phyloP scores from a whole-genome alignment of 306 rosid species.

The Cajanus cajan region DNA sequence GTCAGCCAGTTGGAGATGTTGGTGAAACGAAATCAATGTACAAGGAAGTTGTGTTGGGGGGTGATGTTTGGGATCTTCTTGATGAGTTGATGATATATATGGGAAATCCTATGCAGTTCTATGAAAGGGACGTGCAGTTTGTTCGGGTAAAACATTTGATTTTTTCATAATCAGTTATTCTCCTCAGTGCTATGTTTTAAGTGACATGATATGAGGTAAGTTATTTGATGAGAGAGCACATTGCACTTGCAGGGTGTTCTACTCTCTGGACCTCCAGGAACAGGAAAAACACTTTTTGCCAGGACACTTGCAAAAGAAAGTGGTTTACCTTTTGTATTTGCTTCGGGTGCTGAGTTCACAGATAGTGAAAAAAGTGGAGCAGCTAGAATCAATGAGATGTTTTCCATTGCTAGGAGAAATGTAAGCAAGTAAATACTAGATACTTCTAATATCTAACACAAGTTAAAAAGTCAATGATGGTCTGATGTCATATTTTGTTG shows the following conservation, averaged over 20 bases:
- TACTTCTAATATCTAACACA: constrained; percentile 20
- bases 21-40: constrained; percentile 84
- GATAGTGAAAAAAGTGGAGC: constrained; percentile 97
- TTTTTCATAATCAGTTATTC: constrained; percentile 10
- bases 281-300: constrained; percentile 97
- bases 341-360: constrained; percentile 98
- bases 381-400: constrained; percentile 88
- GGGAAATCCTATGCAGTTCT: constrained; percentile 98
- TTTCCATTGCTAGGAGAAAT: constrained; percentile 89
- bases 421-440: constrained; percentile 47
- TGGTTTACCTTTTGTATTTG: constrained; percentile 94
- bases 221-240: constrained; percentile 31
- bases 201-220: constrained; percentile 6
- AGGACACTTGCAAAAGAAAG: constrained; percentile 90
- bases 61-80: constrained; percentile 99
- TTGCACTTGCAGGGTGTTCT: constrained; percentile 88
- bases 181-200: constrained; percentile 23
- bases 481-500: constrained; percentile 11
- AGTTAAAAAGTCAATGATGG: constrained; percentile 12
- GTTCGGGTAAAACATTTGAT: constrained; percentile 70
- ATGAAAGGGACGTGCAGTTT: constrained; percentile 85
- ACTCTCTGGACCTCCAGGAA: constrained; percentile 99
- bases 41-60: constrained; percentile 94
- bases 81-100: constrained; percentile 96
- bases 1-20: constrained; percentile 83